Evolutionary conservation across 1,139 yeast genomes (phyloP).

Genomic region (Suhomyces bokatorum): DNA sequence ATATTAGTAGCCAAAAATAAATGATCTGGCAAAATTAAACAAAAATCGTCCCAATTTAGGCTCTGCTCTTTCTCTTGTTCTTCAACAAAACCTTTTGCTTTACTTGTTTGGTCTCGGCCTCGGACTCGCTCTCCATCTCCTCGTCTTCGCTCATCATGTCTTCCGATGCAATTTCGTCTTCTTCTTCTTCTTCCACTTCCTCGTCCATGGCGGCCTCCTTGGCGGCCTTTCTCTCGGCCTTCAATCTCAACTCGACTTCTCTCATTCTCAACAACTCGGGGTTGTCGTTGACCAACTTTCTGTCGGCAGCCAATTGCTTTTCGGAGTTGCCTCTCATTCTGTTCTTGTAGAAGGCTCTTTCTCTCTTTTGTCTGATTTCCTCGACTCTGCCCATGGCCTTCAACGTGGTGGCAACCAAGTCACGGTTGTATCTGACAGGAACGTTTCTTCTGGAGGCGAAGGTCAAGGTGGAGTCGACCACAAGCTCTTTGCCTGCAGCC

Average conservation of each 20-base stretch:
- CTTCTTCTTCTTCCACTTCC: slow-evolving; percentile 31
- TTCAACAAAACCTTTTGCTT: slow-evolving; percentile 77
- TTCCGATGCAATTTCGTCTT: slow-evolving; percentile 40
- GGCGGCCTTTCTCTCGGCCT: slow-evolving; percentile 68
- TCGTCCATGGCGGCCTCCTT: slow-evolving; percentile 51
- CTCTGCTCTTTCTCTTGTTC: slow-evolving; percentile 56
- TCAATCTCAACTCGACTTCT: slow-evolving; percentile 86
- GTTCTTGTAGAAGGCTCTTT: slow-evolving; percentile 97
- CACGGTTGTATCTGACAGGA: slow-evolving; percentile 97
- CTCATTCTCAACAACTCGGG: slow-evolving; percentile 89
- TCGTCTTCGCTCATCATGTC: slow-evolving; percentile 38
- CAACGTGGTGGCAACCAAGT: slow-evolving; percentile 88
- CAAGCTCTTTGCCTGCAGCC: slow-evolving; percentile 98
- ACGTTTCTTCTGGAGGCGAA: slow-evolving; percentile 97
- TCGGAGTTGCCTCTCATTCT: slow-evolving; percentile 98
- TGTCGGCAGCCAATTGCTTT: slow-evolving; percentile 79
- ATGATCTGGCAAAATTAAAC: slow-evolving; percentile 2
- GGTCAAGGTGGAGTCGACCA: slow-evolving; percentile 93
- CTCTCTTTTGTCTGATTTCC: slow-evolving; percentile 94
- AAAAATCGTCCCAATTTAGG: slow-evolving; percentile 8
- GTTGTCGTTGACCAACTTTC: slow-evolving; percentile 81
- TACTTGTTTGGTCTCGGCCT: slow-evolving; percentile 42
- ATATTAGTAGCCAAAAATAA: slow-evolving; percentile 9
- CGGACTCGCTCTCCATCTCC: slow-evolving; percentile 47
- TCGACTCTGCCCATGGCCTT: slow-evolving; percentile 95